These are phyloP conservation scores for Nepenthes alata DNA, from an alignment of 179 eudicot genomes.

Conservation along the genomic window DNA sequence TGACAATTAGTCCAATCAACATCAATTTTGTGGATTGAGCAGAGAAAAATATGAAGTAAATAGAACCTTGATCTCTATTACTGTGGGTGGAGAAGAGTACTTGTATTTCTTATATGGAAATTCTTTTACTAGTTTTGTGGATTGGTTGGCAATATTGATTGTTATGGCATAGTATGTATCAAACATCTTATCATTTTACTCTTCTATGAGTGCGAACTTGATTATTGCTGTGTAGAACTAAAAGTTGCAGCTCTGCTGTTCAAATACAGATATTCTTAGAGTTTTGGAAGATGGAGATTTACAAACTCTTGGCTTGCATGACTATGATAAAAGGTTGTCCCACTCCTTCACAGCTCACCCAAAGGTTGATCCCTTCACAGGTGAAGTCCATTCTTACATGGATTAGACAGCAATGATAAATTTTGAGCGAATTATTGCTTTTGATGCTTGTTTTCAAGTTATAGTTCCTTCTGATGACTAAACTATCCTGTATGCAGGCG, in stretches of 20 bases:
- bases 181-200: too few species aligned
- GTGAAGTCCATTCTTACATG: slow-evolving; percentile 29
- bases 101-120: too few species aligned
- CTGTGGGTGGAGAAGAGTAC: too few species aligned
- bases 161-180: too few species aligned
- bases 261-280: slow-evolving; percentile 49
- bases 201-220: background rate
- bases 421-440: background rate
- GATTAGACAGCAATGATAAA: background rate
- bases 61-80: too few species aligned
- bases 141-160: too few species aligned
- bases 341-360: slow-evolving; percentile 95
- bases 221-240: background rate
- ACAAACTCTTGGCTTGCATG: slow-evolving; percentile 86
- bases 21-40: too few species aligned
- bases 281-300: slow-evolving; percentile 93
- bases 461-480: background rate
- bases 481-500: slow-evolving; percentile 40
- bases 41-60: too few species aligned
- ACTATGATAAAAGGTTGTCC: slow-evolving; percentile 78
- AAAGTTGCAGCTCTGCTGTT: slow-evolving; percentile 7
- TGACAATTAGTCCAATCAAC: too few species aligned
- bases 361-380: slow-evolving; percentile 84
- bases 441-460: background rate
- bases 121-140: too few species aligned